Evolutionary conservation across 2,329 filamentous ascomycete species (phyloP).

Genomic region (Xylaria arbuscula): DNA sequence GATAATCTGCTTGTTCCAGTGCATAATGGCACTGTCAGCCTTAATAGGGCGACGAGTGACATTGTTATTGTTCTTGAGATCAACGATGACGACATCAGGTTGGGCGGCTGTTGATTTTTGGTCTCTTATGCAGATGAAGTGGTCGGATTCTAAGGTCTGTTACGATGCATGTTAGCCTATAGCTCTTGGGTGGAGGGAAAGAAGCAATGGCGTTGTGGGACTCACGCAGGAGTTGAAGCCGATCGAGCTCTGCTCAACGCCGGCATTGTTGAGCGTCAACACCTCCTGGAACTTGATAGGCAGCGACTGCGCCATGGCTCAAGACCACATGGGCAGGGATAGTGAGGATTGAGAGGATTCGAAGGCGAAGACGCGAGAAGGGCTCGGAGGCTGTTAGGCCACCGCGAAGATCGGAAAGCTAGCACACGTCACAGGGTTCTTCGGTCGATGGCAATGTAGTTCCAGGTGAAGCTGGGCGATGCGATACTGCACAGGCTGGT

Average conservation of each 20-base stretch:
- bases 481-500: conserved; percentile 11
- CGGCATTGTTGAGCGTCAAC: conserved; percentile 70
- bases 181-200: conserved; percentile 5
- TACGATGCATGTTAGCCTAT: conserved; percentile 41
- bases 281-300: conserved; percentile 95
- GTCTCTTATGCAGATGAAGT: conserved; percentile 95
- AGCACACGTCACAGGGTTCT: conserved; percentile 24
- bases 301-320: conserved; percentile 70
- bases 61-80: conserved; percentile 98
- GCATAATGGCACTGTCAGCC: conserved; percentile 99
- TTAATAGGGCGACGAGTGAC: conserved; percentile 95
- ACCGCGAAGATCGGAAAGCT: conserved; percentile 28
- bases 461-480: conserved; percentile 15
- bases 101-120: conserved; percentile 86
- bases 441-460: background rate
- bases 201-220: conserved; percentile 52
- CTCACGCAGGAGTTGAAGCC: conserved; percentile 86
- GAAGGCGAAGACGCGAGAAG: conserved; percentile 22
- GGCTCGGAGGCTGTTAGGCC: conserved; percentile 24
- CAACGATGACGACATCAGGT: conserved; percentile 95
- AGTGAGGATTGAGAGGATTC: conserved; percentile 26
- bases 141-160: conserved; percentile 97
- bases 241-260: conserved; percentile 66
- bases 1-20: conserved; percentile 96
- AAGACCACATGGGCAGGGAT: conserved; percentile 48